These are phyloP conservation scores for Solanum ossicruentum DNA, from an alignment of 257 asterid species.

Conservation along the genomic window DNA sequence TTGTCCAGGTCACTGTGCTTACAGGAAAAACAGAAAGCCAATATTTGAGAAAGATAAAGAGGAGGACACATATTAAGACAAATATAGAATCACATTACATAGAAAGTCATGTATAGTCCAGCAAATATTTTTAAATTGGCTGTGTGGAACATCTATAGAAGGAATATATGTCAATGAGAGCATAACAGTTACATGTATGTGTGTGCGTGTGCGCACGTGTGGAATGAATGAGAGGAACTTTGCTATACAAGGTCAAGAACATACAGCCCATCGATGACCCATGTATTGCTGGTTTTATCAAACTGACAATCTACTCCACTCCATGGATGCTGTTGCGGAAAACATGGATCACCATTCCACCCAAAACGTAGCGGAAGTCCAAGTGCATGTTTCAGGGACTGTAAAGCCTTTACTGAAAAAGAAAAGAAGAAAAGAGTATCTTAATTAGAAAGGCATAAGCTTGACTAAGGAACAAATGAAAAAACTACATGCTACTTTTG, in stretches of 20 bases:
- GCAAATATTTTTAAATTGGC: neutral
- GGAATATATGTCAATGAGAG: neutral
- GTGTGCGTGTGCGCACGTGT: fast-evolving
- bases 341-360: constrained; percentile 99
- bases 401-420: constrained; percentile 64
- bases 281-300: constrained; percentile 41
- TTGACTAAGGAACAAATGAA: neutral
- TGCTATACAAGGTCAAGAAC: constrained; percentile 16
- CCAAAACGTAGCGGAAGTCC: constrained; percentile 97
- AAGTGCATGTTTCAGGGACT: constrained; percentile 52
- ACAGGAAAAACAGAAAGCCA: constrained; percentile 6
- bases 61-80: neutral
- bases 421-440: neutral
- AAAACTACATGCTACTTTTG: neutral
- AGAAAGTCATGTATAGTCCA: neutral
- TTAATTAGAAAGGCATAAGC: neutral
- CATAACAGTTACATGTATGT: neutral
- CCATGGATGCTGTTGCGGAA: constrained; percentile 97
- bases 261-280: constrained; percentile 94
- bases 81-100: neutral
- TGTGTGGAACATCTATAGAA: neutral
- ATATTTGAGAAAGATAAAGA: neutral
- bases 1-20: constrained; percentile 69
- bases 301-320: constrained; percentile 90
- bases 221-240: neutral